Evolutionary conservation across 2,329 filamentous ascomycete genomes (phyloP), one percentile per base, ranked within the genome.

Genomic region (Penicillium sp.): DNA sequence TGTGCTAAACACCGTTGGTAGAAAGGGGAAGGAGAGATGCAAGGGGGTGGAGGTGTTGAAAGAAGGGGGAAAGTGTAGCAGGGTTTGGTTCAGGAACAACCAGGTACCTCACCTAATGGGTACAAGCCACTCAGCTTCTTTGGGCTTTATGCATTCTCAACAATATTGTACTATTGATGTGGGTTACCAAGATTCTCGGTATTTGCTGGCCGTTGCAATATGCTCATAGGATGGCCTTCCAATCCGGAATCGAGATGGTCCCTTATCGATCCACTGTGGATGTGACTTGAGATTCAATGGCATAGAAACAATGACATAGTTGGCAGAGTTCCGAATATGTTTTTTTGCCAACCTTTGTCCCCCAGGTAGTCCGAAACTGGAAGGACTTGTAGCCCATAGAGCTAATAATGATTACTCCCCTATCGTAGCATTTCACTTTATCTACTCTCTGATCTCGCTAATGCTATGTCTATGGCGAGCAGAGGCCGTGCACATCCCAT

Each of bases 11-110:
- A 14, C 37, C 36, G 27, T 31, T 47, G 39, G 19, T 13, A 6
- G 16, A n/a, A 52, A 47, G 35, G 41, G 22, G 43, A 39, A 44
- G 18, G 7, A 46, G 18, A 11, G 19, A n/a, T 54, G 55, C 50
- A 58, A 58, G 55, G 55, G 55, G 55, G 43, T 47, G 35, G 46
- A 10, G 35, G 14, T n/a, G 31, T 40, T 24, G 19, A 44, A 51
- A 22, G 27, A 50, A 53, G 27, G 55, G 53, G 54, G 14, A 50
- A 50, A 37, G 27, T 18, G n/a, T 22, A 43, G 35, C n/a, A 24
- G 18, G 36, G 4, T 37, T 43, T 37, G 37, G 27, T 33, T 36
- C 54, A 50, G 52, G 41, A 55, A 46, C 40, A 31, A 14, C 27
- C 44, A 27, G 24, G 36, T 18, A 50, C 37, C 37, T 27, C 35